Evolutionary conservation across 2,329 filamentous ascomycete genomes (phyloP), one percentile per base, ranked within the genome.

Genomic region (Fusarium sarcochroum): DNA sequence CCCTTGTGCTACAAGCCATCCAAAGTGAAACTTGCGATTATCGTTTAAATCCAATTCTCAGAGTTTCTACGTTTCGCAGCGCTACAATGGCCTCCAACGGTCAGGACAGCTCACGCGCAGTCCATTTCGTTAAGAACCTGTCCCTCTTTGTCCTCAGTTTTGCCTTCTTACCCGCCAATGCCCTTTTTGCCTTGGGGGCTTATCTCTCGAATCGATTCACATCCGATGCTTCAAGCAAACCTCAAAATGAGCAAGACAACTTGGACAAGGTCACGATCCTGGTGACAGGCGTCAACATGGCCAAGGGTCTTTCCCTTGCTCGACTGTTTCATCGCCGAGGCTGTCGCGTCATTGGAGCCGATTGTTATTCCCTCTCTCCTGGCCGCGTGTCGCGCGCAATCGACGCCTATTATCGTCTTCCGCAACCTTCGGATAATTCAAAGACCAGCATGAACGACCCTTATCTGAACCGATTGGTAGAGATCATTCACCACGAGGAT

Each of bases 221-320:
- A 3, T 51, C 55, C 6, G 41, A 21, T 15, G 3, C 20, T 18
- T 8, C 50, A 1, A n/a, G 5, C 34, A 53, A n/a, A 14, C 10
- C 34, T 10, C 34, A 42, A 0, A 8, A 66, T 57, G 55, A 42
- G 8, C 30, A 44, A 14, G 52, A 63, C 15, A 45, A 46, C 14
- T 13, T 65, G 21, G 62, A 66, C 27, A 63, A 34, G 18, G 71
- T 73, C 54, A 91, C 86, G 0, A 81, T 94, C 35, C 84, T 94
- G 15, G 85, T 94, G 41, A 93, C 91, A 0, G 91, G 92, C 3
- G 84, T 93, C 4, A 87, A 88, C 45, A 94, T 93, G 86, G 84
- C 87, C 42, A 92, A 93, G 75, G 91, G 91, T 6, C 82, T 94
- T 5, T 80, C 83, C 0, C 79, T 94, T 10, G 90, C 91, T 6